Conservation (phyloP, 2,329 filamentous ascomycete species). For the Hypocreales sp. region DNA sequence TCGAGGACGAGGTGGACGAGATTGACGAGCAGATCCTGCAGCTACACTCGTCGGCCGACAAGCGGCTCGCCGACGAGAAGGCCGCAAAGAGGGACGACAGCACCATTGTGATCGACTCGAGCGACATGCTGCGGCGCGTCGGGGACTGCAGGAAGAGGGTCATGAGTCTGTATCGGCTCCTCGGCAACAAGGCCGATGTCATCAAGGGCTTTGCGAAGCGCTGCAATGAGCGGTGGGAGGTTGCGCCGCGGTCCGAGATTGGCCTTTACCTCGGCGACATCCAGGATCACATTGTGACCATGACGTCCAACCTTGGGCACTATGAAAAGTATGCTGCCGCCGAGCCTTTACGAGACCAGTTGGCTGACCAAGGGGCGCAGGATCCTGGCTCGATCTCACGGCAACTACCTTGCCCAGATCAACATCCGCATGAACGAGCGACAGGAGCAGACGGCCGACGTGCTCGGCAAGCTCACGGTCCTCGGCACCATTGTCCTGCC, state of each 20-base stretch:
- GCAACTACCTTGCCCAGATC: conserved; percentile 97
- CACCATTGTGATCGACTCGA: conserved; percentile 26
- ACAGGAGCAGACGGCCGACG: conserved; percentile 88
- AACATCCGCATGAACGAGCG: conserved; percentile 98
- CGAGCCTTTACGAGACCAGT: too few species aligned
- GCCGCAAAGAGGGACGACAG: conserved; percentile 32
- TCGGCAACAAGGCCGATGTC: conserved; percentile 96
- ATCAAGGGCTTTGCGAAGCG: conserved; percentile 98
- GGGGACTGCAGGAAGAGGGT: conserved; percentile 94
- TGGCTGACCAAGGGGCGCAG: too few species aligned
- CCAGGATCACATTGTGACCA: conserved; percentile 97
- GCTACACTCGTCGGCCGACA: conserved; percentile 50
- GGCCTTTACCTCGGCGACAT: conserved; percentile 97
- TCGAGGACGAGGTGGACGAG: conserved; percentile 92
- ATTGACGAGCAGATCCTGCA: conserved; percentile 86
- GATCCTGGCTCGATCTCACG: conserved; percentile 79
- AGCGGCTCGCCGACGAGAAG: conserved; percentile 21
- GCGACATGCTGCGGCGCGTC: conserved; percentile 82
- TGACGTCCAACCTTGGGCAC: conserved; percentile 90
- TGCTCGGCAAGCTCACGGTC: conserved; percentile 87
- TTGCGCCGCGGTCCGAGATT: conserved; percentile 88
- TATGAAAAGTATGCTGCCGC: conserved; percentile 96
- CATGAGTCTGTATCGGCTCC: conserved; percentile 82
- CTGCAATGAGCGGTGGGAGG: conserved; percentile 96
- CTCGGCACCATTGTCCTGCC: conserved; percentile 92